phyloP scores from a whole-genome alignment of 768 basidiomycete genomes.

The Panellus pusillus region DNA sequence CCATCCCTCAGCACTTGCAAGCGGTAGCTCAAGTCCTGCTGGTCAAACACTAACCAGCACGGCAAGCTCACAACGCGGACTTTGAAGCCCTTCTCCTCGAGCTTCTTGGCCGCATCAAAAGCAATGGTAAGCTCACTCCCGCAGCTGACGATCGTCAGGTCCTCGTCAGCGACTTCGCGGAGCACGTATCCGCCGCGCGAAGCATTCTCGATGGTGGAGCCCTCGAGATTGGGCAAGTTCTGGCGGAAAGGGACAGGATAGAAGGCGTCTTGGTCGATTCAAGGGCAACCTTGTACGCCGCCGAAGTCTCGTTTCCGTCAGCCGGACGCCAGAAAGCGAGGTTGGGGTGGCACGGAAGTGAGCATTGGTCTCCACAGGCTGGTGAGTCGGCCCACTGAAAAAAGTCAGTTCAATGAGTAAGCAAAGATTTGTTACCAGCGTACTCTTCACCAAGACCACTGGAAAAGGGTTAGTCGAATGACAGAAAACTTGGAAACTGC shows the following conservation, averaged over 20 bases:
- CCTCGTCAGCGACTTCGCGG: conserved; percentile 76
- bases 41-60: conserved; percentile 86
- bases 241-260: conserved; percentile 82
- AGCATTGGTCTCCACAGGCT: conserved; percentile 87
- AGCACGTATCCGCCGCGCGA: conserved; percentile 86
- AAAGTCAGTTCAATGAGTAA: neutral
- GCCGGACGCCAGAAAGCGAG: conserved; percentile 91
- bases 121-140: conserved; percentile 91
- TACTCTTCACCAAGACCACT: conserved; percentile 50
- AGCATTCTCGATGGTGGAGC: conserved; percentile 83
- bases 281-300: conserved; percentile 81
- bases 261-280: conserved; percentile 78
- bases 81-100: conserved; percentile 76
- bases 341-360: conserved; percentile 88
- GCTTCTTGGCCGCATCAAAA: conserved; percentile 80
- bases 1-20: conserved; percentile 86
- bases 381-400: conserved; percentile 80
- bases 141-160: conserved; percentile 85
- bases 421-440: no score
- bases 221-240: conserved; percentile 91
- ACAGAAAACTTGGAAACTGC: conserved; percentile 27
- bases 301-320: conserved; percentile 97
- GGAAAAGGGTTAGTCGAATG: neutral
- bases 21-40: conserved; percentile 76
- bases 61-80: conserved; percentile 85